phyloP scores from a whole-genome alignment of 164 flowering plant species.

The Chimonanthus praecox region DNA sequence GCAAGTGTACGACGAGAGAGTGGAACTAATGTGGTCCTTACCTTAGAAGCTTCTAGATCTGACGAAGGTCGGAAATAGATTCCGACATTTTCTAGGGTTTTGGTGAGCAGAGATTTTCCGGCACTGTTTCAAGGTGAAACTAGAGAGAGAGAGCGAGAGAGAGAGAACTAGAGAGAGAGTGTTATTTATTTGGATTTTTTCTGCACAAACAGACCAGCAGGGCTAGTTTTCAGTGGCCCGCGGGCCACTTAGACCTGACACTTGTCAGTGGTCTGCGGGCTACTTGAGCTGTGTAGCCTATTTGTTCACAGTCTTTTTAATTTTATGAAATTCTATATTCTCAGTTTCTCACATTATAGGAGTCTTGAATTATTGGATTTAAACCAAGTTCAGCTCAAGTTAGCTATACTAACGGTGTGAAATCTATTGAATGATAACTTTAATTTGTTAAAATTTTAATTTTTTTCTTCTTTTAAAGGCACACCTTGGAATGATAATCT shows the following conservation, averaged over 20 bases:
- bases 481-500: too few relatives aligned
- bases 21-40: not conserved
- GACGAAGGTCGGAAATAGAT: not conserved
- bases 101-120: not conserved
- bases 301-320: too few relatives aligned
- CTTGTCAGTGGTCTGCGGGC: too few relatives aligned
- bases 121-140: not conserved
- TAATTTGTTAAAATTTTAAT: too few relatives aligned
- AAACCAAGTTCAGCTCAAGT: too few relatives aligned
- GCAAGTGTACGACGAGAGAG: not conserved
- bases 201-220: not conserved
- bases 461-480: too few relatives aligned
- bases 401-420: too few relatives aligned
- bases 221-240: not conserved
- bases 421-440: too few relatives aligned
- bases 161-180: not conserved
- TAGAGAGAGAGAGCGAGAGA: not conserved
- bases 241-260: not conserved
- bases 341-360: too few relatives aligned
- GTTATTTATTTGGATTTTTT: not conserved
- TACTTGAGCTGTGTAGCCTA: too few relatives aligned
- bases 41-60: conserved; percentile 11
- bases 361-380: too few relatives aligned
- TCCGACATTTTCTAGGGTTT: conserved; percentile 6
- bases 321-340: too few relatives aligned